Evolutionary conservation across 805 yeast species (phyloP).

Genomic region (Zygotorulaspora chibaensis): DNA sequence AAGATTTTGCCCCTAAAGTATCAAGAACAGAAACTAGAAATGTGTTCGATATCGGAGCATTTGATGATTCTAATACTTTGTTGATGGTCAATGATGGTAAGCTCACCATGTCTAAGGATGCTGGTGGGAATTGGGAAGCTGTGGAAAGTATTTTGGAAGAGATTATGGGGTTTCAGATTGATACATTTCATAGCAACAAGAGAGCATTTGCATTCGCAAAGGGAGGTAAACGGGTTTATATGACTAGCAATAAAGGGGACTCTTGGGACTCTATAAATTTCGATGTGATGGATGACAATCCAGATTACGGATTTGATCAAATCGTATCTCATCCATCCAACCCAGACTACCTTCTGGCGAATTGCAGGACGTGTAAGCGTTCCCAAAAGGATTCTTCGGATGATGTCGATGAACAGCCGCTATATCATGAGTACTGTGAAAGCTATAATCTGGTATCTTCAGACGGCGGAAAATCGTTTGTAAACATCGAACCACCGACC

Average conservation of each 20-base stretch:
- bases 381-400: not conserved
- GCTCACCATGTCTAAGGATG: conserved; percentile 42
- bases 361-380: conserved; percentile 11
- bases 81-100: conserved; percentile 30
- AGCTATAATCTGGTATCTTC: conserved; percentile 7
- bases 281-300: not conserved
- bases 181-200: conserved; percentile 12
- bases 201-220: conserved; percentile 20
- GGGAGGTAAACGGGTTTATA: conserved; percentile 8
- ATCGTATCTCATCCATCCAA: conserved; percentile 19
- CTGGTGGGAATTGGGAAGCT: conserved; percentile 47
- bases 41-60: conserved; percentile 19
- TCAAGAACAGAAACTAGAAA: conserved; percentile 5
- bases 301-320: conserved; percentile 1
- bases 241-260: conserved; percentile 31
- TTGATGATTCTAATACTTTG: conserved; percentile 53
- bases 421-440: not conserved
- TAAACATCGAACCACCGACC: conserved; percentile 5
- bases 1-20: conserved; percentile 22
- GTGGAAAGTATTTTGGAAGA: conserved; percentile 9
- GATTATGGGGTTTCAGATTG: conserved; percentile 10
- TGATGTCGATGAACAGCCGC: not conserved
- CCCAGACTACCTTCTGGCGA: conserved; percentile 12
- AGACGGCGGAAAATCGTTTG: conserved; percentile 19
- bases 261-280: conserved; percentile 22